A percentile compares a stretch with the other conserved stretches of the same genome.
These are phyloP conservation scores for Porodaedalea pini DNA, from an alignment of 1,284 basidiomycete species.

Conservation along the genomic window DNA sequence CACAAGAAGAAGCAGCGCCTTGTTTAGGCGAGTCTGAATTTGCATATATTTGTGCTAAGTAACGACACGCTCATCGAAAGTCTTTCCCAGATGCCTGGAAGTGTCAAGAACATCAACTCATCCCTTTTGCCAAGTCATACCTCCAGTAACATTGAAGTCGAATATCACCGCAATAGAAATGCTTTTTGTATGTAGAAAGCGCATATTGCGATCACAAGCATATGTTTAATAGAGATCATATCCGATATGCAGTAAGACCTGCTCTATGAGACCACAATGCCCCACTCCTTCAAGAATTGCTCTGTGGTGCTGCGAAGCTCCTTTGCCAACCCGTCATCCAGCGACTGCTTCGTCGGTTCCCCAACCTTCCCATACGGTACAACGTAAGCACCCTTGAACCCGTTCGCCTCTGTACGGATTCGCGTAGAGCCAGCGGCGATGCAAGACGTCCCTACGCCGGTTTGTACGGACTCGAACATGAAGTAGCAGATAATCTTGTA, in stretches of 20 bases:
- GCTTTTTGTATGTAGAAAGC: too few relatives aligned
- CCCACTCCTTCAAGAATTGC: constrained; percentile 19
- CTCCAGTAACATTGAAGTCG: too few relatives aligned
- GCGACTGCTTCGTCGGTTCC: constrained; percentile 20
- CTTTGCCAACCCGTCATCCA: constrained; percentile 20
- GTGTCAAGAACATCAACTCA: too few relatives aligned
- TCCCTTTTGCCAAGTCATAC: too few relatives aligned
- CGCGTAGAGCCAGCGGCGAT: background rate
- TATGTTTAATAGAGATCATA: too few relatives aligned
- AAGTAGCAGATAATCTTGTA: background rate
- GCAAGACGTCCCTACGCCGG: background rate
- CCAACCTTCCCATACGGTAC: constrained; percentile 24
- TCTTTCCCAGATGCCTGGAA: too few relatives aligned
- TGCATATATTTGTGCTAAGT: too few relatives aligned
- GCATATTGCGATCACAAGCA: too few relatives aligned
- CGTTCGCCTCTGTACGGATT: constrained; percentile 17
- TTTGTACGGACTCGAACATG: background rate
- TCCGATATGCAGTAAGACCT: too few relatives aligned
- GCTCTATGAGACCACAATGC: too few relatives aligned
- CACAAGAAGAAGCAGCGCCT: background rate
- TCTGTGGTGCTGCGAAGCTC: constrained; percentile 24
- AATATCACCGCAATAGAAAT: too few relatives aligned
- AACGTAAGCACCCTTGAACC: constrained; percentile 24
- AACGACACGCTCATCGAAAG: too few relatives aligned
- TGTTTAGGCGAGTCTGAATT: background rate